phyloP scores from a whole-genome alignment of 1,139 yeast genomes.

The Kodamaea sp. region DNA sequence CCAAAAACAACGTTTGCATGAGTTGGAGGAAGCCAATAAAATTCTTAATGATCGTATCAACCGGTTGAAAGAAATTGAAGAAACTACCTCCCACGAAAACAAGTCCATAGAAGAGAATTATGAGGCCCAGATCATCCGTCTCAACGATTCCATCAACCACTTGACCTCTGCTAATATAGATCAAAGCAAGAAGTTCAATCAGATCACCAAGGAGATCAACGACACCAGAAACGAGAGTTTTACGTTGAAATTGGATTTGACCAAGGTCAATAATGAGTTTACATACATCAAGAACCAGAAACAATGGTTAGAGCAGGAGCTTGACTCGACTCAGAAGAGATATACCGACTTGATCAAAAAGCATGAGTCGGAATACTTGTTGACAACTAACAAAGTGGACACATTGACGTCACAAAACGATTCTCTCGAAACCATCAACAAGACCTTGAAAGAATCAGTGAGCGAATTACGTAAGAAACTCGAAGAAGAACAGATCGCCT shows the following conservation, averaged over 20 bases:
- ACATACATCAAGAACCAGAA: constrained; percentile 38
- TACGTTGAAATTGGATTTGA: constrained; percentile 42
- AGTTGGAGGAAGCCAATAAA: constrained; percentile 13
- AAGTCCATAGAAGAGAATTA: constrained; percentile 31
- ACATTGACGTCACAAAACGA: constrained; percentile 29
- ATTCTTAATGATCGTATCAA: constrained; percentile 12
- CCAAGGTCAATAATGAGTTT: constrained; percentile 40
- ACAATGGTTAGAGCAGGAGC: constrained; percentile 52
- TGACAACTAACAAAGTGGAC: constrained; percentile 31
- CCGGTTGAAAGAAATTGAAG: constrained; percentile 23
- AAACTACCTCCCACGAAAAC: constrained; percentile 29
- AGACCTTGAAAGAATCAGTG: constrained; percentile 16
- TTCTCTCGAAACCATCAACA: constrained; percentile 23
- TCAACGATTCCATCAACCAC: constrained; percentile 53
- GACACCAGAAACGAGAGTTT: constrained; percentile 39
- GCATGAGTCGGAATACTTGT: constrained; percentile 38
- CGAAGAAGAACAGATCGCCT: constrained; percentile 46
- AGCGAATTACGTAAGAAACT: constrained; percentile 38
- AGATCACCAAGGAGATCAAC: constrained; percentile 39
- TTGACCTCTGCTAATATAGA: constrained; percentile 53
- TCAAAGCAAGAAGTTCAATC: constrained; percentile 39
- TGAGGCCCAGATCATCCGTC: constrained; percentile 45
- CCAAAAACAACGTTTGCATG: constrained; percentile 10
- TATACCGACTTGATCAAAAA: constrained; percentile 43
- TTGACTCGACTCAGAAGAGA: constrained; percentile 37